phyloP scores from a whole-genome alignment of 805 yeast species.

The Yamadazyma paraphyllophila region DNA sequence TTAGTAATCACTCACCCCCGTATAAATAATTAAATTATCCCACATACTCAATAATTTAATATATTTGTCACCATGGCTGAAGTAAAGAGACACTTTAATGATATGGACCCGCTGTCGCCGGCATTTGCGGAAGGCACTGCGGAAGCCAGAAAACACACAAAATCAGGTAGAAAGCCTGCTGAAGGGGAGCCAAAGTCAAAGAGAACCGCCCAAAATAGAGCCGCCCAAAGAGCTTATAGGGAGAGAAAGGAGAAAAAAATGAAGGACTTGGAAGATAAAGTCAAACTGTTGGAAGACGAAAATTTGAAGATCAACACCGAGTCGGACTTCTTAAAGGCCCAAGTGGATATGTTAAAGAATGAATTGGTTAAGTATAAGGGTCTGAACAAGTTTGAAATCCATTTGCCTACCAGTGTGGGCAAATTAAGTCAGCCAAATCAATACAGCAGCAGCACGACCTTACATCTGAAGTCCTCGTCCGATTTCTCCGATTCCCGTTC shows the following conservation, averaged over 20 bases:
- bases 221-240: conserved; percentile 97
- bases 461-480: conserved; percentile 10
- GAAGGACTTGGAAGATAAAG: conserved; percentile 81
- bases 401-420: conserved; percentile 31
- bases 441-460: conserved; percentile 15
- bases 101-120: conserved; percentile 5
- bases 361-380: conserved; percentile 67
- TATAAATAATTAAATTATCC: conserved; percentile 1
- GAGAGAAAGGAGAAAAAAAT: conserved; percentile 89
- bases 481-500: conserved; percentile 15
- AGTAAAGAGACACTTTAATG: conserved; percentile 14
- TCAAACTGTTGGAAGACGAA: conserved; percentile 66
- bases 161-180: conserved; percentile 82
- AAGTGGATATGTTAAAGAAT: conserved; percentile 67
- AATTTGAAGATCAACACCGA: conserved; percentile 68
- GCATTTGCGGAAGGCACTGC: conserved; percentile 17
- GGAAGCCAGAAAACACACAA: conserved; percentile 40
- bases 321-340: conserved; percentile 68
- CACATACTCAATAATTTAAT: background rate
- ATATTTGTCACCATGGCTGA: conserved; percentile 10
- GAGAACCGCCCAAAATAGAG: conserved; percentile 94
- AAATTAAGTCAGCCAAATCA: conserved; percentile 16
- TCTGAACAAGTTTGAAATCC: conserved; percentile 24
- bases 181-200: conserved; percentile 79
- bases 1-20: conserved; percentile 6